Base-by-base conservation (phyloP, 495 filamentous ascomycete species). In the Beverwykella pulmonaria region DNA sequence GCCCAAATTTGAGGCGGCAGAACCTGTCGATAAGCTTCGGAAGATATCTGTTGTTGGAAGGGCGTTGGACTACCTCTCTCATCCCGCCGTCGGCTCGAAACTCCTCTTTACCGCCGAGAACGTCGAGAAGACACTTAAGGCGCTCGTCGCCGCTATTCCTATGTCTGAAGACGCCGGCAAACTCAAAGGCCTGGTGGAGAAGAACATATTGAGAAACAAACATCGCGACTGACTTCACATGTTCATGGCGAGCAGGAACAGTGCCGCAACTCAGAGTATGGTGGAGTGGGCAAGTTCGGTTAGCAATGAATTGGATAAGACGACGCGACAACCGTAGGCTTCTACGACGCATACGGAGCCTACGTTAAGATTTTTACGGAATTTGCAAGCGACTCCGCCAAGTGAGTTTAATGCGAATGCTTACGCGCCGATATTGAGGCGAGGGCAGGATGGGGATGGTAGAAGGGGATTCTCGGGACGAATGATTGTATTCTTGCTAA, bases 71-170 rank as follows among this genome's bases (percentile, higher is more conserved):
- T 63, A 63, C 50, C 22, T 63, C 14, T 7, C 14, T 1, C 30
- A 63, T 20, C 49, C 49, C 8, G 20, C 15, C 22, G 50, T 63
- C 30, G 59, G 46, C 17, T 9, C 44, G 2, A 50, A 47, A 3
- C 44, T 61, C 17, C 23, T 1, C 4, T 23, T 3, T 14, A 61
- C 59, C 2, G 59, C 59, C 7, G 27, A 30, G 17, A 50, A 53
- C 3, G 47, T 61, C 15, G 59, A 61, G 27, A 27, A 34, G 17
- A 61, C 59, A 25, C 47, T 61, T 2, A 53, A 61, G 10, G 59
- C 59, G 4, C 44, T 61, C 44, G 59, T 36, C 6, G 47, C 27
- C 14, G 27, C 25, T 12, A 26, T 23, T 14, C 14, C 44, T n/a
- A 17, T 19, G 2, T 1, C 14, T n/a, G 32, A 32, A 1, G 29